phyloP scores from a whole-genome alignment of 306 rosid genomes.

The Glycyrrhiza uralensis region DNA sequence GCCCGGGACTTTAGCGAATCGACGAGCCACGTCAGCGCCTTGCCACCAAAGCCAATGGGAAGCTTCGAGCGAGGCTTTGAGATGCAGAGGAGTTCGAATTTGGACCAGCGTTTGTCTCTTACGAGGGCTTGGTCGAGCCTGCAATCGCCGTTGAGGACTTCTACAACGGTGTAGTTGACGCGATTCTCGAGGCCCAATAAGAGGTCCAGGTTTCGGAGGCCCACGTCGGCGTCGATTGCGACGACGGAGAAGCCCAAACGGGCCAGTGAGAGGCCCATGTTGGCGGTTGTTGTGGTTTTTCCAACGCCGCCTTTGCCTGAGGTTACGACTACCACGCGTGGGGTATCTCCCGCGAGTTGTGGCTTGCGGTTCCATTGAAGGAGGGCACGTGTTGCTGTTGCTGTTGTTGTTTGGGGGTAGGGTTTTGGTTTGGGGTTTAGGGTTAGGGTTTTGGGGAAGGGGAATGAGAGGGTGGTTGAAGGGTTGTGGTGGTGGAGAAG shows the following conservation, averaged over 20 bases:
- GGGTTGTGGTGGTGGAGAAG: too few relatives aligned
- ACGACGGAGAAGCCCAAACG: conserved; percentile 94
- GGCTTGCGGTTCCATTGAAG: conserved; percentile 97
- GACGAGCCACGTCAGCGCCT: conserved; percentile 87
- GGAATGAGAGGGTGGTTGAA: background rate
- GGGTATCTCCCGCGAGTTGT: conserved; percentile 81
- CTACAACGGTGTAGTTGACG: conserved; percentile 87
- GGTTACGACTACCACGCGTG: conserved; percentile 87
- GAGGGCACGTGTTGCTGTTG: conserved; percentile 26
- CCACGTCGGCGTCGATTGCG: conserved; percentile 94
- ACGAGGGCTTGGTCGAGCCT: conserved; percentile 93
- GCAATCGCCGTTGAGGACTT: conserved; percentile 96
- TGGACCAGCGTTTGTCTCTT: conserved; percentile 93
- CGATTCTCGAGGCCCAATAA: conserved; percentile 94
- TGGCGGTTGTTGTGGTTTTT: conserved; percentile 92
- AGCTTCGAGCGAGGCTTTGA: conserved; percentile 89
- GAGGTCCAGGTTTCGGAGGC: conserved; percentile 97
- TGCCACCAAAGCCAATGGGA: conserved; percentile 89
- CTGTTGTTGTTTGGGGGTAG: conserved; percentile 28
- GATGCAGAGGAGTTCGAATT: conserved; percentile 89
- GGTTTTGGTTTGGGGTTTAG: too few relatives aligned
- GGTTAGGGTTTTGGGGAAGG: conserved; percentile 31
- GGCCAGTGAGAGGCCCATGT: conserved; percentile 91
- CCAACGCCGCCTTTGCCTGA: conserved; percentile 97
- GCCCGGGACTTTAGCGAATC: conserved; percentile 75